phyloP scores from a whole-genome alignment of 2,329 filamentous ascomycete genomes.

The Colletotrichum horii region DNA sequence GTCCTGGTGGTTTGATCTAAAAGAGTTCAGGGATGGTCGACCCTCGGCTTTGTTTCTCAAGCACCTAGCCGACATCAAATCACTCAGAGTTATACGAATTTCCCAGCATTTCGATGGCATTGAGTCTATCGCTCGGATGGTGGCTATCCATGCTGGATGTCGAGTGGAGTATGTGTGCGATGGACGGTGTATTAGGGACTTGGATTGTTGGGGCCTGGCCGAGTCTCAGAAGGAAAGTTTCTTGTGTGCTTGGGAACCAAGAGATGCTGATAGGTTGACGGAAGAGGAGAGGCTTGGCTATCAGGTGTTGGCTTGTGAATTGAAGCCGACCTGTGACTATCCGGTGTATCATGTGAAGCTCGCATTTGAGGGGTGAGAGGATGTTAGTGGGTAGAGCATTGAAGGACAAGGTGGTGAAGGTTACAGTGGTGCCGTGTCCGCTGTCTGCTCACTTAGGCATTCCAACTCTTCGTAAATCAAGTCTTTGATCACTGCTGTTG shows the following conservation, averaged over 20 bases:
- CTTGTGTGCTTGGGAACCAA: background rate
- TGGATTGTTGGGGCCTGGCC: background rate
- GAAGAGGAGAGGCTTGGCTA: background rate
- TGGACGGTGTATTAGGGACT: background rate
- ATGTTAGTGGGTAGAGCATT: background rate
- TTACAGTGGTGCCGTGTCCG: no score
- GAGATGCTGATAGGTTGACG: background rate
- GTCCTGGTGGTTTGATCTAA: no score
- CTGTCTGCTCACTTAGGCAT: no score
- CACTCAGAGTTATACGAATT: background rate
- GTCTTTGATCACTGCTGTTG: background rate
- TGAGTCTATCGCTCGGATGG: background rate
- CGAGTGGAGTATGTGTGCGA: background rate
- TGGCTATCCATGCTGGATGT: background rate
- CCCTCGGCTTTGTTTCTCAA: background rate
- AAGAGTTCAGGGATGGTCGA: background rate
- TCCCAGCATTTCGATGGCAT: background rate
- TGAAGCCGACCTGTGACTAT: background rate
- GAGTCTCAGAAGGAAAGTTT: background rate
- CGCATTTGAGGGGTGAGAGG: background rate
- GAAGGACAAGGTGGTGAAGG: no score
- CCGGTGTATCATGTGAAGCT: background rate
- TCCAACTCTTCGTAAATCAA: rapidly evolving
- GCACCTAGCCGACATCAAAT: background rate
- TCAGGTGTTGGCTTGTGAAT: background rate